Evolutionary conservation across 495 filamentous ascomycete species (phyloP), one percentile per base, ranked within the genome.

Genomic region (Penicillium ochrochloron): DNA sequence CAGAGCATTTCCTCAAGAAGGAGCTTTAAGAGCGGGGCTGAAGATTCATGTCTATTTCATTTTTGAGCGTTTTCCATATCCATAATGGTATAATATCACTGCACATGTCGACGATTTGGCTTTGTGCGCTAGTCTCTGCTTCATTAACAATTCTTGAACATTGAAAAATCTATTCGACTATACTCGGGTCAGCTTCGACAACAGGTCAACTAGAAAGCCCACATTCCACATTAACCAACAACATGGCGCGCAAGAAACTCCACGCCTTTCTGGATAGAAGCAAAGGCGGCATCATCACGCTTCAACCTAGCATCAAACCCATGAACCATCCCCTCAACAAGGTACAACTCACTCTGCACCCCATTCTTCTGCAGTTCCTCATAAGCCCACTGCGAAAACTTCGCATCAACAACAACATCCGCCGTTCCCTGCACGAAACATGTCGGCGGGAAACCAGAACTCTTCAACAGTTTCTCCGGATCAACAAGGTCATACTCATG

Each of bases 1-100:
- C 95, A 11, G 92, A 88, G 76, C 85, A 88, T 66, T 88, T 84
- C 48, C 66, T 88, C 57, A 89, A 89, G 73, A 89, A 89, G 73
- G 85, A 87, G 61, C 69, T 87, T 12, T 87, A 80, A 69, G 60
- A 31, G 11, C 5, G 25, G 15, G 39, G 9, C 2, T 19, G 12
- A 31, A 44, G 0, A 58, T 42, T 58, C 2, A 10, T 12, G 14
- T 17, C 21, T 42, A 15, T 27, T 37, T n/a, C n/a, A n/a, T n/a
- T 44, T 33, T 58, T 19, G 21, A 42, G 56, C 23, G 56, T 19
- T 14, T 14, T 56, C 31, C 53, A 56, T 56, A 25, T 31, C n/a
- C 9, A 23, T 37, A 39, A 12, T 39, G 37, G 53, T 48, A 48
- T 25, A 10, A 25, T 46, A 21, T 23, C 37, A 41, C 11, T 12